phyloP scores from a whole-genome alignment of 345 rosid genomes.

The Moricandia moricandioides region DNA sequence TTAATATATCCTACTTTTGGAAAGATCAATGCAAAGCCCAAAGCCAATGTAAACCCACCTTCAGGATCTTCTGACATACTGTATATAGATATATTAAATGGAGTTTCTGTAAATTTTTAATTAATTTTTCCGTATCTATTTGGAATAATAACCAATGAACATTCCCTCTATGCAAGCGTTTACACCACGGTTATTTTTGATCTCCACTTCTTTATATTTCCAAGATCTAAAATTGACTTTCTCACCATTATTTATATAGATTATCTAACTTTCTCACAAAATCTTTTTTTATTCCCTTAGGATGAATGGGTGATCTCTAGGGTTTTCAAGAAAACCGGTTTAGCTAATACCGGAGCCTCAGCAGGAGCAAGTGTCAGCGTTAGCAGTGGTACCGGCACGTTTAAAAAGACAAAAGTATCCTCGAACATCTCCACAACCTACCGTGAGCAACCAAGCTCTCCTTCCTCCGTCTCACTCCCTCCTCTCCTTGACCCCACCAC shows the following conservation, averaged over 20 bases:
- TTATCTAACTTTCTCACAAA: neutral
- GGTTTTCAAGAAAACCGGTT: constrained; percentile 70
- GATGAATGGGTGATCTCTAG: constrained; percentile 97
- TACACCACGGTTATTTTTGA: neutral
- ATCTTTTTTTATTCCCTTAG: constrained; percentile 32
- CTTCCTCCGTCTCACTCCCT: constrained; percentile 76
- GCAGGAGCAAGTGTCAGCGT: constrained; percentile 3
- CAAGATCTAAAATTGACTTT: constrained; percentile 15
- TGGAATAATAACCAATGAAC: constrained; percentile 8
- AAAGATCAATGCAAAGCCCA: constrained; percentile 26
- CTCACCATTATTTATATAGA: neutral
- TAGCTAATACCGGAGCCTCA: constrained; percentile 33
- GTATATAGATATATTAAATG: constrained; percentile 15
- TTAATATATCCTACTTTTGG: constrained; percentile 24
- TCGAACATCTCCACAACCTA: constrained; percentile 31
- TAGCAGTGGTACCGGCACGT: constrained; percentile 24
- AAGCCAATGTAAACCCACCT: constrained; percentile 27
- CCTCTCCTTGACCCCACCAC: constrained; percentile 60
- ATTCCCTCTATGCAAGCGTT: constrained; percentile 22
- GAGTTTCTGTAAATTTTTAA: neutral
- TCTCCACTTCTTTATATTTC: constrained; percentile 2
- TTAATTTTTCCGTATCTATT: neutral
- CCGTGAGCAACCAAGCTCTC: constrained; percentile 64
- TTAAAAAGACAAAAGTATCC: constrained; percentile 46
- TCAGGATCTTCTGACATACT: constrained; percentile 25